These are phyloP conservation scores for Dacryopinax primogenitus DNA, from an alignment of 768 basidiomycete genomes.

Conservation along the genomic window DNA sequence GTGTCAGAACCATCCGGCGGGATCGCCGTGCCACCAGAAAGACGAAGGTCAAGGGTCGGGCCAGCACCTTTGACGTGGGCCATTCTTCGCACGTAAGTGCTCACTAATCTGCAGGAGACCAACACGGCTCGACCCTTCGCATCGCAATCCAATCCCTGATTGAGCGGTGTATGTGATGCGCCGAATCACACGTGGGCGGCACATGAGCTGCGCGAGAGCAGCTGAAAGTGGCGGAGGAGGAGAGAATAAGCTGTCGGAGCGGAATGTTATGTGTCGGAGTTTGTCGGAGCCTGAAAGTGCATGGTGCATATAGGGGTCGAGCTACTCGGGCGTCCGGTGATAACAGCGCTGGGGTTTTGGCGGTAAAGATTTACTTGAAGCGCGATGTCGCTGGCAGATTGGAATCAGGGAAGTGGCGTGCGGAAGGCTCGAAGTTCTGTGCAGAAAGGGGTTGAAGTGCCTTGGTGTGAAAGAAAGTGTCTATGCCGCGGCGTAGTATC, in stretches of 20 bases:
- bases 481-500: neutral
- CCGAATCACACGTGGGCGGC: slow-evolving; percentile 5
- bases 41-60: neutral
- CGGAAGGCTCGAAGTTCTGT: neutral
- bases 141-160: neutral
- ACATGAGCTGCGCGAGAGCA: neutral
- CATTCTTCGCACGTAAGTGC: neutral
- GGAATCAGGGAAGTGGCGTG: neutral
- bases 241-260: neutral
- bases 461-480: neutral
- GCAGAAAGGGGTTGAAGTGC: neutral
- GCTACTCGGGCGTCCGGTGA: neutral
- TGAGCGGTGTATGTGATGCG: neutral
- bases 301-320: neutral
- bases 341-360: neutral
- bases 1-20: neutral
- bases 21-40: neutral
- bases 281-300: neutral
- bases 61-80: neutral
- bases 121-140: neutral
- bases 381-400: neutral
- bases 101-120: neutral
- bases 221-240: neutral
- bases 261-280: neutral
- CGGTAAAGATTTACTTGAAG: neutral